Evolutionary conservation across 306 rosid species (phyloP).

Genomic region (Dalbergia cultrata): DNA sequence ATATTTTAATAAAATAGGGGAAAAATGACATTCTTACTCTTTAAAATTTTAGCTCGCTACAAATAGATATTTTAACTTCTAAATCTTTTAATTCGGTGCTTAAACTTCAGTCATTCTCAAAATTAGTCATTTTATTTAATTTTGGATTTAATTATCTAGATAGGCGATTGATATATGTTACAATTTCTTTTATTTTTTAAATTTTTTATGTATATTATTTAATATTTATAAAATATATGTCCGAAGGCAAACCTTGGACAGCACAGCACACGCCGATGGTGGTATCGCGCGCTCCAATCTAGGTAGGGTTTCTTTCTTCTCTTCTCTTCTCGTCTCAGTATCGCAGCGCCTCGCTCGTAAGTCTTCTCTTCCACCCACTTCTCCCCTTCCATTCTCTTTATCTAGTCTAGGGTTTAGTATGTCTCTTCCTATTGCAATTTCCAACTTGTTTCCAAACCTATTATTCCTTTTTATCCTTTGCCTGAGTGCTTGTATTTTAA

Average conservation of each 20-base stretch:
- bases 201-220: too few species aligned
- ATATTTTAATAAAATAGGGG: too few species aligned
- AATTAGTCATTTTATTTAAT: too few species aligned
- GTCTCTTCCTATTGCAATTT: background rate
- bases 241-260: background rate
- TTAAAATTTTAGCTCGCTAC: too few species aligned
- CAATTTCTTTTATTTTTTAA: too few species aligned
- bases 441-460: constrained; percentile 14
- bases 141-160: too few species aligned
- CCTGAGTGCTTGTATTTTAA: constrained; percentile 16
- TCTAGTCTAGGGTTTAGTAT: constrained; percentile 39
- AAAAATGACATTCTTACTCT: too few species aligned
- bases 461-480: background rate
- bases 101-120: too few species aligned
- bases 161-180: too few species aligned
- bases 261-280: background rate
- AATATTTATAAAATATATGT: too few species aligned
- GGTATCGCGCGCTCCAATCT: background rate
- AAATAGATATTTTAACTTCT: too few species aligned
- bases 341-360: constrained; percentile 11
- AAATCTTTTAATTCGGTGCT: too few species aligned
- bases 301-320: constrained; percentile 49
- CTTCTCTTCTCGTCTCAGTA: constrained; percentile 12
- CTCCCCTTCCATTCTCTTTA: background rate
- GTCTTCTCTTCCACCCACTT: constrained; percentile 33